A percentile compares a stretch with the other conserved stretches of the same genome.
Conservation (phyloP, 2,329 filamentous ascomycete species). For the Capronia coronata region DNA sequence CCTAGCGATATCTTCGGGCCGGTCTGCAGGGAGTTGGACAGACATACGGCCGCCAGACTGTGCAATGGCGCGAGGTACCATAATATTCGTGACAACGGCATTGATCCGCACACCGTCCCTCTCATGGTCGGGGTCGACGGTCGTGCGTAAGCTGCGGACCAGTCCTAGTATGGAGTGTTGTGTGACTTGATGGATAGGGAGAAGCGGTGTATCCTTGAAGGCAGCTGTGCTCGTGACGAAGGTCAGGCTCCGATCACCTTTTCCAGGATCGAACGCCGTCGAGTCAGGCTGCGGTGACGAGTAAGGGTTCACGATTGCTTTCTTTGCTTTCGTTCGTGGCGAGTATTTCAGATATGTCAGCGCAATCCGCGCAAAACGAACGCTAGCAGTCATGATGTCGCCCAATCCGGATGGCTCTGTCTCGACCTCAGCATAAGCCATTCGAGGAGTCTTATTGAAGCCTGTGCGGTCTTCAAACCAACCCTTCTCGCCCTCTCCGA, state of each 20-base stretch:
- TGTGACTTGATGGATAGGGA: slow-evolving; percentile 44
- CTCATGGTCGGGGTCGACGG: slow-evolving; percentile 17
- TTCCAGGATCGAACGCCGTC: slow-evolving; percentile 12
- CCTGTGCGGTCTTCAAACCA: slow-evolving; percentile 21
- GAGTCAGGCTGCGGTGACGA: slow-evolving; percentile 8
- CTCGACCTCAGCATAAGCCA: slow-evolving; percentile 41
- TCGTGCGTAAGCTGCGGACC: slow-evolving; percentile 41
- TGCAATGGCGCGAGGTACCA: slow-evolving; percentile 36
- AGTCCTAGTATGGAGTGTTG: slow-evolving; percentile 49
- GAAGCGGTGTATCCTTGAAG: slow-evolving; percentile 44
- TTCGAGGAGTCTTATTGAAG: slow-evolving; percentile 29
- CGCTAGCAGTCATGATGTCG: slow-evolving; percentile 44
- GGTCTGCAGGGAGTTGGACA: slow-evolving; percentile 38
- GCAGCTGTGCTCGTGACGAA: slow-evolving; percentile 44
- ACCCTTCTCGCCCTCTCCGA: slow-evolving; percentile 21
- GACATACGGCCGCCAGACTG: slow-evolving; percentile 35
- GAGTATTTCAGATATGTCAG: slow-evolving; percentile 44
- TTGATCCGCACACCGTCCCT: slow-evolving; percentile 39
- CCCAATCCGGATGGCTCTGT: slow-evolving; percentile 28
- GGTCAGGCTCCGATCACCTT: slow-evolving; percentile 39
- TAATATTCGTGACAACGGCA: slow-evolving; percentile 43
- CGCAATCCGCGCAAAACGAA: slow-evolving; percentile 46
- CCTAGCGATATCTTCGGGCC: slow-evolving; percentile 37
- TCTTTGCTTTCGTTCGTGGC: slow-evolving; percentile 17
- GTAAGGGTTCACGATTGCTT: slow-evolving; percentile 18